A percentile compares a stretch with the other conserved stretches of the same genome.
Evolutionary conservation across 768 basidiomycete genomes (phyloP).

Genomic region (Tricholoma hemisulphureum): DNA sequence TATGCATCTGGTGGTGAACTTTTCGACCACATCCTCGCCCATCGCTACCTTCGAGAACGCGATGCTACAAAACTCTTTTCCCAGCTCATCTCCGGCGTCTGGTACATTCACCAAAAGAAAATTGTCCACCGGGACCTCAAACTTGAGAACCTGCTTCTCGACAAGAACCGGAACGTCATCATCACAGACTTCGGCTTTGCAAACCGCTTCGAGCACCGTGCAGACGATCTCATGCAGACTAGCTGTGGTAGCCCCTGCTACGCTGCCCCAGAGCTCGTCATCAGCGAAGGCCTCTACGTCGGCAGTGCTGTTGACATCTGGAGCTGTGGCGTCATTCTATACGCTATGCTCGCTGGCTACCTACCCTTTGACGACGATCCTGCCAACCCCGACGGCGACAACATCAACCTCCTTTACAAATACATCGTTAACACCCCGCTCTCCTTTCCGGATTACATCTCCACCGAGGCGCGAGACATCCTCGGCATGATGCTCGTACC

Average conservation of each 20-base stretch:
- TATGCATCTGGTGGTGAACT: slow-evolving; percentile 98
- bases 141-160: slow-evolving; percentile 95
- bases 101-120: slow-evolving; percentile 99
- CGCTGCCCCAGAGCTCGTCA: slow-evolving; percentile 96
- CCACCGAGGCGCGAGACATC: slow-evolving; percentile 77
- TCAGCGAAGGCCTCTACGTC: slow-evolving; percentile 94
- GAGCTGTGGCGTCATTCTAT: slow-evolving; percentile 93
- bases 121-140: slow-evolving; percentile 99
- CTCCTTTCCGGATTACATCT: slow-evolving; percentile 96
- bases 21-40: slow-evolving; percentile 98
- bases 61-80: slow-evolving; percentile 96
- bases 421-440: slow-evolving; percentile 98
- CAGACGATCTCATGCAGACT: slow-evolving; percentile 98
- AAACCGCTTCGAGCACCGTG: slow-evolving; percentile 90
- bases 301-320: slow-evolving; percentile 98
- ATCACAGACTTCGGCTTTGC: slow-evolving; percentile 99
- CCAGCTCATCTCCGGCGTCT: slow-evolving; percentile 96
- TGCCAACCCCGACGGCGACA: slow-evolving; percentile 97
- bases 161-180: slow-evolving; percentile 96
- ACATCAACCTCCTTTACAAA: slow-evolving; percentile 97
- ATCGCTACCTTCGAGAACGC: slow-evolving; percentile 91
- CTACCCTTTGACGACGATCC: slow-evolving; percentile 99
- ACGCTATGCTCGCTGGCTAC: slow-evolving; percentile 96
- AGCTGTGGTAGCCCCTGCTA: slow-evolving; percentile 97
- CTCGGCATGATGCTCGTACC: slow-evolving; percentile 93